A percentile compares a stretch with the other conserved stretches of the same genome.
phyloP scores from a whole-genome alignment of 371 early-diverging fungal species.

The Mucor mucedo region DNA sequence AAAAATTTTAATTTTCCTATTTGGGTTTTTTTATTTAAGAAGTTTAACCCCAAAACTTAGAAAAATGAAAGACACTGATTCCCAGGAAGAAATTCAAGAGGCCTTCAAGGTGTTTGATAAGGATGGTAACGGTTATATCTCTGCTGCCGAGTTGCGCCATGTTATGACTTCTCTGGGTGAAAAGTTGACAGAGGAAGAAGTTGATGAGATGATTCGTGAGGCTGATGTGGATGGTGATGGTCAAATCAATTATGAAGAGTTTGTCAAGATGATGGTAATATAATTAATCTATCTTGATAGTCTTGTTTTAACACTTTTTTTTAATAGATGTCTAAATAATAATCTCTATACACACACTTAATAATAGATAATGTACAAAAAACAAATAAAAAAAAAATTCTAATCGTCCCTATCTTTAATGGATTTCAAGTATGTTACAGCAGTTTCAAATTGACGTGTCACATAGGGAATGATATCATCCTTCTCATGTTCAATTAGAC shows the following conservation, averaged over 20 bases:
- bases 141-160: constrained; percentile 47
- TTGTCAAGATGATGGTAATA: constrained; percentile 83
- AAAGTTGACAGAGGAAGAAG: constrained; percentile 59
- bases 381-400: not conserved
- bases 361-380: not conserved
- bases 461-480: not conserved
- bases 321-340: constrained; percentile 24
- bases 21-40: not conserved
- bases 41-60: constrained; percentile 9
- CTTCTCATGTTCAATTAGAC: constrained; percentile 5
- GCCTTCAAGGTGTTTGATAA: constrained; percentile 60
- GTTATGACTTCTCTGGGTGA: constrained; percentile 50
- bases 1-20: constrained; percentile 6
- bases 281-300: not conserved
- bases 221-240: constrained; percentile 83
- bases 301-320: not conserved
- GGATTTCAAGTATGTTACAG: not conserved
- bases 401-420: not conserved
- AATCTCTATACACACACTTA: not conserved
- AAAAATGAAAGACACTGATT: constrained; percentile 44
- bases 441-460: constrained; percentile 12
- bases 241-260: constrained; percentile 88
- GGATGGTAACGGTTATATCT: constrained; percentile 55
- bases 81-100: constrained; percentile 47
- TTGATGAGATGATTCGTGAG: constrained; percentile 83